Evolutionary conservation across 495 filamentous ascomycete genomes (phyloP).

Genomic region (Tuber aestivum): DNA sequence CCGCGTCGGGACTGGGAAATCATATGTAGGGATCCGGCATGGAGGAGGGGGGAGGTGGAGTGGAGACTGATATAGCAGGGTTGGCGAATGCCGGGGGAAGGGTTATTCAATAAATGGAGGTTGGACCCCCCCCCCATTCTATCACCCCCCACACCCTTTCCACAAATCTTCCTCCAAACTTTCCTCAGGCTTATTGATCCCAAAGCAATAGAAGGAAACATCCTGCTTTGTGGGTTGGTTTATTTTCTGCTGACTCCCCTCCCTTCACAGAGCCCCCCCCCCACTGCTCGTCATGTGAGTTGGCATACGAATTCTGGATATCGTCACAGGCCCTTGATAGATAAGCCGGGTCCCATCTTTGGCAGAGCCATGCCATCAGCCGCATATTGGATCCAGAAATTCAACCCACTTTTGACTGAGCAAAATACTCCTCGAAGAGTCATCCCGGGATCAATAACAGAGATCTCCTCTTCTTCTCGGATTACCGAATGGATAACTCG

Average conservation of each 20-base stretch:
- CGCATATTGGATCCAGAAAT: background rate
- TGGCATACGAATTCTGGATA: background rate
- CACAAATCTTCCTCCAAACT: background rate
- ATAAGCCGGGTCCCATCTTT: background rate
- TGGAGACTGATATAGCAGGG: slow-evolving; percentile 16
- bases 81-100: slow-evolving; percentile 25
- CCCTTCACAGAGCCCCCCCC: background rate
- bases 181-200: background rate
- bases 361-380: background rate
- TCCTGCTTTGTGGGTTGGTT: background rate
- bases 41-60: slow-evolving; percentile 11
- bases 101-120: slow-evolving; percentile 35
- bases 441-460: background rate
- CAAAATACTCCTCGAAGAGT: background rate
- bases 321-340: background rate
- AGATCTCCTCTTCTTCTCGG: background rate
- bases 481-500: background rate
- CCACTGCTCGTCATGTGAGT: background rate
- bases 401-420: background rate
- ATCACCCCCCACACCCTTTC: background rate
- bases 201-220: background rate
- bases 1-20: slow-evolving; percentile 7
- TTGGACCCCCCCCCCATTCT: slow-evolving; percentile 23
- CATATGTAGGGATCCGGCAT: slow-evolving; percentile 14
- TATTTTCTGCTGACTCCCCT: background rate